Percentiles rank a stretch among this genome's conserved stretches.
Conservation (phyloP, 1,284 basidiomycete species). For the Lentinula novae-zelandiae region DNA sequence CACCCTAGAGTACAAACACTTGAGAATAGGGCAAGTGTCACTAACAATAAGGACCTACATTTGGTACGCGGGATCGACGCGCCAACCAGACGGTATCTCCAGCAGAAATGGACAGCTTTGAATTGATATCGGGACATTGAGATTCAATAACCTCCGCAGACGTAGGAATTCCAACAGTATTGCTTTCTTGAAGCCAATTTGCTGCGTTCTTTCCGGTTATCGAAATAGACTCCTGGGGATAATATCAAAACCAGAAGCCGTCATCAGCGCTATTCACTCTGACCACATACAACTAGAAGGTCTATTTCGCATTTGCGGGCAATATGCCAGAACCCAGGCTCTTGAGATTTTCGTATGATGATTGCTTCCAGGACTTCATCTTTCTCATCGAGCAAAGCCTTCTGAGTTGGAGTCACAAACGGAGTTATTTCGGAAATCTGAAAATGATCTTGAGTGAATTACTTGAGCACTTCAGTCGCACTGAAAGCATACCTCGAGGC, state of each 20-base stretch:
- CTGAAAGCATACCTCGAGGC: slow-evolving; percentile 60
- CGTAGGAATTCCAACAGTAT: slow-evolving; percentile 22
- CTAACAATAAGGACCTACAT: slow-evolving; percentile 25
- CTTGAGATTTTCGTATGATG: slow-evolving; percentile 40
- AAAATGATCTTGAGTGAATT: slow-evolving; percentile 7
- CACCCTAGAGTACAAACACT: slow-evolving; percentile 50
- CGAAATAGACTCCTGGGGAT: slow-evolving; percentile 43
- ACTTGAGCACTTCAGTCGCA: slow-evolving; percentile 11
- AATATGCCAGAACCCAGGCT: slow-evolving; percentile 40
- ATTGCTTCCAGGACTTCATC: slow-evolving; percentile 56
- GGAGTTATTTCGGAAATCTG: slow-evolving; percentile 53
- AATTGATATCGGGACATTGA: slow-evolving; percentile 26
- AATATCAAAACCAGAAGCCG: slow-evolving; percentile 14
- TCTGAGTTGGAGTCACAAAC: slow-evolving; percentile 36
- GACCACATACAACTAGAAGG: slow-evolving; percentile 19
- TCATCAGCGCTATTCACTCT: background rate
- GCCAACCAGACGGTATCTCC: slow-evolving; percentile 46
- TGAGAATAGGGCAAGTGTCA: slow-evolving; percentile 4
- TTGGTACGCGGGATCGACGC: slow-evolving; percentile 34
- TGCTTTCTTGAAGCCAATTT: slow-evolving; percentile 43
- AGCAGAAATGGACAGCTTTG: slow-evolving; percentile 30
- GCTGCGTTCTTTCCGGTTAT: slow-evolving; percentile 39
- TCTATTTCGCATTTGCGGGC: slow-evolving; percentile 32
- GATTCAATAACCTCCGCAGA: slow-evolving; percentile 24
- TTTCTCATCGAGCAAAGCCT: slow-evolving; percentile 29